A percentile compares a stretch with the other conserved stretches of the same genome.
Evolutionary conservation across 2,329 filamentous ascomycete genomes (phyloP).

Genomic region (Mollisiaceae sp.): DNA sequence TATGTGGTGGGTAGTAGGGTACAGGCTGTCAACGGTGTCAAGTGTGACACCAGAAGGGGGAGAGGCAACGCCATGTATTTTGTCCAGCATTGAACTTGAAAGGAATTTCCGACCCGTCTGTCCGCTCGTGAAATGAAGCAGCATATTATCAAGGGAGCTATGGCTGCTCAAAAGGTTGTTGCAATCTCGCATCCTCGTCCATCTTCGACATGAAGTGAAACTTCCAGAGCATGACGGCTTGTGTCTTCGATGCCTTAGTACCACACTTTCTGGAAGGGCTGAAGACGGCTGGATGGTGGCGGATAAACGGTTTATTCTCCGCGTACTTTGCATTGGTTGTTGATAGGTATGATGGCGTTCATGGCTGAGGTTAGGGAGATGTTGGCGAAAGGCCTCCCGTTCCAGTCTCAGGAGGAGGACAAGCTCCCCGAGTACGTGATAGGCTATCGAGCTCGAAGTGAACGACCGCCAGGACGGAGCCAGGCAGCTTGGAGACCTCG

Average conservation of each 20-base stretch:
- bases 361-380: conserved; percentile 18
- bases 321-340: conserved; percentile 14
- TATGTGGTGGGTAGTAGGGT: not conserved
- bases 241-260: conserved; percentile 7
- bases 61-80: not conserved
- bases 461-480: conserved; percentile 5
- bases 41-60: not conserved
- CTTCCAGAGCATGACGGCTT: conserved; percentile 4
- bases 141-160: conserved; percentile 7
- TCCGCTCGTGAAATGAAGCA: conserved; percentile 9
- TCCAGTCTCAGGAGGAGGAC: conserved; percentile 14
- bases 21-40: not conserved
- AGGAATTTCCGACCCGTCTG: not conserved
- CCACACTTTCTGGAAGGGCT: conserved; percentile 10
- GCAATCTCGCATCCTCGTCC: conserved; percentile 16
- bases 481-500: conserved; percentile 8
- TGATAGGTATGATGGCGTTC: conserved; percentile 3
- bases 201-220: conserved; percentile 16
- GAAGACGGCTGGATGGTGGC: conserved; percentile 13
- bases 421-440: conserved; percentile 16
- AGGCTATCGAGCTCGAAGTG: conserved; percentile 13
- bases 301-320: conserved; percentile 25
- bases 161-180: conserved; percentile 9
- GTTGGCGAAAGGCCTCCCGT: conserved; percentile 13
- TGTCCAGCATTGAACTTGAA: not conserved